Conservation (phyloP, 345 rosid species). For the thale cress (Arabidopsis thaliana) region DNA sequence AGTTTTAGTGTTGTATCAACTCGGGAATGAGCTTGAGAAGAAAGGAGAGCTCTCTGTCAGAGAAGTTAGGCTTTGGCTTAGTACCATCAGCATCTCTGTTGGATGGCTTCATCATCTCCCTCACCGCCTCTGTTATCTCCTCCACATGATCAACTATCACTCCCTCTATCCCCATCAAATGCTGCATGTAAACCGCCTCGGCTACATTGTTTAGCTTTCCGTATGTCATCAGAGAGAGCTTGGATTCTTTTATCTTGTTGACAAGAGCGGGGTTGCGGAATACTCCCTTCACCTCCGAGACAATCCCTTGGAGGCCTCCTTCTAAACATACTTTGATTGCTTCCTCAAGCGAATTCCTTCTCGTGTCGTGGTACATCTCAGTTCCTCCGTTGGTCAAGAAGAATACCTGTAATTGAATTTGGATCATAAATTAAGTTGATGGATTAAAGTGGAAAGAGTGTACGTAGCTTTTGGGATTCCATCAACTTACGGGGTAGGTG, state of each 20-base stretch:
- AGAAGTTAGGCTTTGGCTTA: constrained; percentile 64
- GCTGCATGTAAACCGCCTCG: constrained; percentile 89
- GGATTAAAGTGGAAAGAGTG: constrained; percentile 6
- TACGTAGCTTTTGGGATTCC: neutral
- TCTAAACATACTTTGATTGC: constrained; percentile 71
- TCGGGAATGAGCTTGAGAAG: constrained; percentile 88
- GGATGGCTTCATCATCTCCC: constrained; percentile 61
- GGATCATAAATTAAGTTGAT: neutral
- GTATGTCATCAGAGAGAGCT: constrained; percentile 77
- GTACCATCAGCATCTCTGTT: constrained; percentile 33
- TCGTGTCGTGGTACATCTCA: constrained; percentile 59
- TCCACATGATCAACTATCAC: constrained; percentile 85
- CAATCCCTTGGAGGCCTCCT: constrained; percentile 85
- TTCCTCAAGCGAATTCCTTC: constrained; percentile 91
- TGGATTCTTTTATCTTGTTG: constrained; percentile 76
- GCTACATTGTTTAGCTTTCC: constrained; percentile 83
- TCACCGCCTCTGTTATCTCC: constrained; percentile 73
- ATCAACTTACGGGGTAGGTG: constrained; percentile 69
- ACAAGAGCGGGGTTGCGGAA: constrained; percentile 75
- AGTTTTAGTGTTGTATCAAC: constrained; percentile 61
- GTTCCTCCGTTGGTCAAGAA: constrained; percentile 81
- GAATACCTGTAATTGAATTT: constrained; percentile 57
- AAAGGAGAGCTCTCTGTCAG: constrained; percentile 76
- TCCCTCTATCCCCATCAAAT: constrained; percentile 91
- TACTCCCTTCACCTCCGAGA: constrained; percentile 79